These are phyloP conservation scores for Rosa chinensis DNA, from an alignment of 306 rosid genomes.

Conservation along the genomic window DNA sequence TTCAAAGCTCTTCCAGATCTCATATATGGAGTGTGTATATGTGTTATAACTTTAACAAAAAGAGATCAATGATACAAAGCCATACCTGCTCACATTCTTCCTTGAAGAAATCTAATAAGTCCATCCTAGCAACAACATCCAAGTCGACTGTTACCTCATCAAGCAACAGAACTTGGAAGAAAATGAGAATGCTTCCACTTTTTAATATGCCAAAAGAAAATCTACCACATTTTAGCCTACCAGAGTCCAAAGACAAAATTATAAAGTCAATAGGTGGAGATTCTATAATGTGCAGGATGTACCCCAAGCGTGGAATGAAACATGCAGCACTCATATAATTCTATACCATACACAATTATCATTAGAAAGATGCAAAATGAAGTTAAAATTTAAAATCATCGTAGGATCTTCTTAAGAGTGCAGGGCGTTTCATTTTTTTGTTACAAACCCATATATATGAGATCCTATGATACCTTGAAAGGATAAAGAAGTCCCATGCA, in stretches of 20 bases:
- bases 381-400: not conserved
- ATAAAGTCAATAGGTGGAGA: not conserved
- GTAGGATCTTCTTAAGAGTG: not conserved
- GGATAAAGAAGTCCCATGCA: slow-evolving; percentile 98
- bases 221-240: not conserved
- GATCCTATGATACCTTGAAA: slow-evolving; percentile 57
- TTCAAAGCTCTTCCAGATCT: slow-evolving; percentile 12
- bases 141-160: slow-evolving; percentile 98
- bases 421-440: not conserved
- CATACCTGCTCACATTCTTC: slow-evolving; percentile 98
- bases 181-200: not conserved
- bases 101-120: slow-evolving; percentile 76
- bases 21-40: slow-evolving; percentile 17
- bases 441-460: not conserved
- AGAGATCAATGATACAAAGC: slow-evolving; percentile 13
- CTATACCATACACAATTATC: not conserved
- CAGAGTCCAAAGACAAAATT: not conserved
- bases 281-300: not conserved
- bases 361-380: not conserved
- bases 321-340: slow-evolving; percentile 4
- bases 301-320: not conserved
- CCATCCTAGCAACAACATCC: slow-evolving; percentile 91
- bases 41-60: slow-evolving; percentile 3
- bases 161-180: slow-evolving; percentile 78
- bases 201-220: not conserved